A percentile compares a stretch with the other conserved stretches of the same genome.
These are phyloP conservation scores for Phytopythium cucurbitacearum DNA, from an alignment of 352 stramenopile species.

Conservation along the genomic window DNA sequence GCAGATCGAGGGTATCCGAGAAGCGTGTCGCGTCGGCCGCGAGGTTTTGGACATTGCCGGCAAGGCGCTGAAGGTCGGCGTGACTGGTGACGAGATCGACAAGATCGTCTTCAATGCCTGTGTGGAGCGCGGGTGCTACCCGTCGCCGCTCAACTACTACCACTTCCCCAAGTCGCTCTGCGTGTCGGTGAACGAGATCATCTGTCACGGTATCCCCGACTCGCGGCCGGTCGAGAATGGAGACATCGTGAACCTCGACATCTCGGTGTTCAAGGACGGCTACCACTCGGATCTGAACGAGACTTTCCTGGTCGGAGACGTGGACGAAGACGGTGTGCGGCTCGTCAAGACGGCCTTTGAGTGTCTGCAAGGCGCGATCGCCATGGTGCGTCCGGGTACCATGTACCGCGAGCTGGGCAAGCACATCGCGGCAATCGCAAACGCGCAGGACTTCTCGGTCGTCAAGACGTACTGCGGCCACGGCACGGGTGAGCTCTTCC, in stretches of 20 bases:
- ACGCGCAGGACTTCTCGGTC: conserved; percentile 82
- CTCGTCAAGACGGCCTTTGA: conserved; percentile 94
- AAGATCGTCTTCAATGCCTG: conserved; percentile 89
- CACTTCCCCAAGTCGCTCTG: conserved; percentile 93
- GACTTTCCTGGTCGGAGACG: conserved; percentile 96
- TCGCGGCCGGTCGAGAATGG: conserved; percentile 90
- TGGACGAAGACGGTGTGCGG: conserved; percentile 84
- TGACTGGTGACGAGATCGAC: conserved; percentile 97
- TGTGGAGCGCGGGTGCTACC: conserved; percentile 90
- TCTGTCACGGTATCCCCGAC: conserved; percentile 97
- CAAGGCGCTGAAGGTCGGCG: conserved; percentile 69
- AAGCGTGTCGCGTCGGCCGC: conserved; percentile 70
- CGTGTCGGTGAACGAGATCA: conserved; percentile 91
- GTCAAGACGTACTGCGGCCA: conserved; percentile 97
- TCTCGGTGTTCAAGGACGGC: conserved; percentile 94
- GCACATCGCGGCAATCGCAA: conserved; percentile 85
- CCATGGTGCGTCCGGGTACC: conserved; percentile 91
- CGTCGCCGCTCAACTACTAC: conserved; percentile 96
- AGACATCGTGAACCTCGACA: conserved; percentile 98
- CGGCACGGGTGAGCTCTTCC: conserved; percentile 95
- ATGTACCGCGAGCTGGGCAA: conserved; percentile 94
- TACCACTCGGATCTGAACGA: conserved; percentile 97
- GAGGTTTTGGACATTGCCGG: conserved; percentile 95
- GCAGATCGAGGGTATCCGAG: conserved; percentile 92
- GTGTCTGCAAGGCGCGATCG: too few relatives aligned